These are phyloP conservation scores for Climacium dendroides DNA, from an alignment of 225 moss, liverwort and hornwort species.

Conservation along the genomic window DNA sequence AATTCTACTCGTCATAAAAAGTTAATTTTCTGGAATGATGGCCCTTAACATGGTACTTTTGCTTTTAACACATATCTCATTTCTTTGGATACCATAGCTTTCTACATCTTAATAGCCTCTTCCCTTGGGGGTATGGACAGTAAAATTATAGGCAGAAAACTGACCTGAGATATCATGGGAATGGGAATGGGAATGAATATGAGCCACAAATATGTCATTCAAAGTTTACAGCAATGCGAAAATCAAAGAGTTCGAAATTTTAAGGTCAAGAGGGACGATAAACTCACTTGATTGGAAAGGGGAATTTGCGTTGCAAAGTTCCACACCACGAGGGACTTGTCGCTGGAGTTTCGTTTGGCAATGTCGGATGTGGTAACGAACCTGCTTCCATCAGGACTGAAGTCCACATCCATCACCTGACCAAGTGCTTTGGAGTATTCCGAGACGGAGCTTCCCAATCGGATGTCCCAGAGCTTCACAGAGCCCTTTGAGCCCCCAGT, in stretches of 20 bases:
- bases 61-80: background rate
- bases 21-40: background rate
- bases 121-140: background rate
- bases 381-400: constrained; percentile 64
- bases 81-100: background rate
- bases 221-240: background rate
- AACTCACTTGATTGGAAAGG: constrained; percentile 78
- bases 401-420: constrained; percentile 81
- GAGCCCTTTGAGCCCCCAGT: constrained; percentile 74
- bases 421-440: constrained; percentile 67
- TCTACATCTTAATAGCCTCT: too few species aligned
- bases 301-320: constrained; percentile 65
- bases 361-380: constrained; percentile 85
- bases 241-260: background rate
- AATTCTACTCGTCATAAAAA: too few species aligned
- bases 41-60: background rate
- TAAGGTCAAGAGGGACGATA: background rate
- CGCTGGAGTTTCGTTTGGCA: constrained; percentile 74
- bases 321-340: constrained; percentile 88
- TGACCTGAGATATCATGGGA: background rate
- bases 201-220: background rate
- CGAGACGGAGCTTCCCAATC: constrained; percentile 35
- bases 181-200: background rate
- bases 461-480: constrained; percentile 71
- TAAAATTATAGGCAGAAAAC: background rate